Evolutionary conservation across 768 basidiomycete species (phyloP), one percentile per base, ranked within the genome.

Genomic region (Calocybe cyanea): DNA sequence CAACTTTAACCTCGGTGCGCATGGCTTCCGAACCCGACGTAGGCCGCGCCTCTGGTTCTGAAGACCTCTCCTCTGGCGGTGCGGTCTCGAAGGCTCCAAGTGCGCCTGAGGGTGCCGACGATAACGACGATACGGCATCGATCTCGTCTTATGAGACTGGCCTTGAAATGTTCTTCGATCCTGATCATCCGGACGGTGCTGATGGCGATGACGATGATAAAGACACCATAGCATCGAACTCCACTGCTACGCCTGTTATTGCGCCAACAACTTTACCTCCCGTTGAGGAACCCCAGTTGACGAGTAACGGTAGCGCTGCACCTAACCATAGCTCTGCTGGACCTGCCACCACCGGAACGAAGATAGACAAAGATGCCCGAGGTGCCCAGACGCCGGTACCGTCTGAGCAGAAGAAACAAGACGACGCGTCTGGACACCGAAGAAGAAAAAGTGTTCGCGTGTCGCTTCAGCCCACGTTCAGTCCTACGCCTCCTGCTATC

Each of bases 391-490:
- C 33, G 6, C 42, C 47, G 8, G 41, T 17, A 2, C 28, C 38
- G 7, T 34, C 39, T 8, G 43, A 8, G 8, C 31, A 35, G 17
- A n/a, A 18, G 13, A 14, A 35, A 35, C 7, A 35, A 5, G 7
- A n/a, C 6, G 34, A 35, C n/a, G 34, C 14, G n/a, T 18, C 14
- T 7, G n/a, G 34, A 35, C 59, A 69, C 7, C 61, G 62, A 43
- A 63, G 75, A 41, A 61, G 75, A 53, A 91, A 91, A 65, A 88
- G 86, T 56, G 89, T 92, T 25, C 71, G 89, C 6, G 82, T 92
- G 41, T 87, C 85, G 21, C 62, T 90, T 30, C 75, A 81, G 35
- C 89, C 89, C 8, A 87, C 85, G 25, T 88, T 85, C 60, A 85
- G 85, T 5, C 66, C 80, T 0, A 76, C 87, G 1, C 85, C 87